Percentiles rank a stretch among this genome's conserved stretches.
Conservation (phyloP, 2,329 filamentous ascomycete genomes). For the Neonectria punicea region DNA sequence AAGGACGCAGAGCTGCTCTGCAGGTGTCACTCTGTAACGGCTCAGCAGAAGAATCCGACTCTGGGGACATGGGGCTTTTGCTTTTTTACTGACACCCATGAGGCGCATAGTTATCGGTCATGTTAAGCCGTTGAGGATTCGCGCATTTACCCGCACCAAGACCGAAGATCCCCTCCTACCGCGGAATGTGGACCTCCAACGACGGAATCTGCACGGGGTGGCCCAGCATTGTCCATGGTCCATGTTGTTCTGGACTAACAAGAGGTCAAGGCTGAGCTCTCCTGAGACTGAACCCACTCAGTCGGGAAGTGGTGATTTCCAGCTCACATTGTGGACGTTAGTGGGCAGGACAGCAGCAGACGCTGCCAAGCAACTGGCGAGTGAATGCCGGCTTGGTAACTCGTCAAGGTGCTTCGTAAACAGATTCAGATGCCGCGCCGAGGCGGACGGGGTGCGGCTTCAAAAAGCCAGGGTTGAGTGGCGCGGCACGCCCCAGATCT, state of each 20-base stretch:
- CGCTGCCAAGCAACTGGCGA: neutral
- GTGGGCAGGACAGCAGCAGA: slow-evolving; percentile 5
- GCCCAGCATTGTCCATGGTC: neutral
- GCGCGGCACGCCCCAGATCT: slow-evolving; percentile 14
- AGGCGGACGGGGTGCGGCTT: slow-evolving; percentile 13
- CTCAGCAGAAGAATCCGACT: slow-evolving; percentile 2
- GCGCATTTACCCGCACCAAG: slow-evolving; percentile 11
- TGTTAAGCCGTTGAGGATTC: slow-evolving; percentile 13
- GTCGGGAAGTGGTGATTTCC: slow-evolving; percentile 8
- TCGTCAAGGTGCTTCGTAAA: slow-evolving; percentile 3
- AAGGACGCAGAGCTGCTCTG: slow-evolving; percentile 20
- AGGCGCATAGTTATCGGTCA: neutral
- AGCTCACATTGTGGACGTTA: slow-evolving; percentile 1
- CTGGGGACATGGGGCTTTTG: slow-evolving; percentile 11
- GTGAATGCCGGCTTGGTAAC: slow-evolving; percentile 20
- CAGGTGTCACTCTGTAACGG: slow-evolving; percentile 15
- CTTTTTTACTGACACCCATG: slow-evolving; percentile 10
- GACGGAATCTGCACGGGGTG: slow-evolving; percentile 5
- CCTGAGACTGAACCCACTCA: slow-evolving; percentile 20
- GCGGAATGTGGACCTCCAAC: slow-evolving; percentile 15
- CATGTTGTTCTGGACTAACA: neutral
- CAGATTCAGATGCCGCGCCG: slow-evolving; percentile 20
- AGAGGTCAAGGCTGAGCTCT: slow-evolving; percentile 9
- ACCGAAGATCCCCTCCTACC: slow-evolving; percentile 20
- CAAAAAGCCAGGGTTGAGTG: neutral